Evolutionary conservation across 2,329 filamentous ascomycete genomes (phyloP).

Genomic region (Fusarium neocosmosporiellum): DNA sequence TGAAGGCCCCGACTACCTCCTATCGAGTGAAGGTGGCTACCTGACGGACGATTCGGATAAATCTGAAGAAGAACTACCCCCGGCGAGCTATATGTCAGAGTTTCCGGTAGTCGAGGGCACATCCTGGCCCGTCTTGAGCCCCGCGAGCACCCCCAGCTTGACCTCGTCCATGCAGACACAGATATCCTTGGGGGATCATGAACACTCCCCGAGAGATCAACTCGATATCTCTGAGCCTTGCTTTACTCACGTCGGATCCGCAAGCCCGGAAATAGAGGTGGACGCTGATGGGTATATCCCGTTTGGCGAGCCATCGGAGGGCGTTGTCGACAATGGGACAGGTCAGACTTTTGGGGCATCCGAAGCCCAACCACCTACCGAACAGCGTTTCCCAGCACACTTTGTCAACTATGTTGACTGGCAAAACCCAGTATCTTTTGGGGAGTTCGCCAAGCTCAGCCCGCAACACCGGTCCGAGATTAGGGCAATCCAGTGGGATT

Average conservation of each 20-base stretch:
- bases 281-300: not conserved
- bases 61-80: not conserved
- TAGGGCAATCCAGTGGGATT: conserved; percentile 13
- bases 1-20: not conserved
- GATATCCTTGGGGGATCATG: not conserved
- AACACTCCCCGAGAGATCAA: not conserved
- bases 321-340: not conserved
- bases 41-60: not conserved
- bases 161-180: not conserved
- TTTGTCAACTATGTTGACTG: conserved; percentile 14
- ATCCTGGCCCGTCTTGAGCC: not conserved
- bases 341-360: not conserved
- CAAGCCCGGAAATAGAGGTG: not conserved
- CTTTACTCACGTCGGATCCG: not conserved
- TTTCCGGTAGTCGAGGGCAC: not conserved
- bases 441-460: not conserved
- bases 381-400: not conserved
- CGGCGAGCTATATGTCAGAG: not conserved
- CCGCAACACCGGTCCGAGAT: conserved; percentile 6
- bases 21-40: conserved; percentile 7
- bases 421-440: not conserved
- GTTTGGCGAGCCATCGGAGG: not conserved
- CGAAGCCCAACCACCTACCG: not conserved
- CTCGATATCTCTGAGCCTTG: not conserved
- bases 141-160: not conserved